phyloP scores from a whole-genome alignment of 2,329 filamentous ascomycete genomes.

The Nemania sp. region DNA sequence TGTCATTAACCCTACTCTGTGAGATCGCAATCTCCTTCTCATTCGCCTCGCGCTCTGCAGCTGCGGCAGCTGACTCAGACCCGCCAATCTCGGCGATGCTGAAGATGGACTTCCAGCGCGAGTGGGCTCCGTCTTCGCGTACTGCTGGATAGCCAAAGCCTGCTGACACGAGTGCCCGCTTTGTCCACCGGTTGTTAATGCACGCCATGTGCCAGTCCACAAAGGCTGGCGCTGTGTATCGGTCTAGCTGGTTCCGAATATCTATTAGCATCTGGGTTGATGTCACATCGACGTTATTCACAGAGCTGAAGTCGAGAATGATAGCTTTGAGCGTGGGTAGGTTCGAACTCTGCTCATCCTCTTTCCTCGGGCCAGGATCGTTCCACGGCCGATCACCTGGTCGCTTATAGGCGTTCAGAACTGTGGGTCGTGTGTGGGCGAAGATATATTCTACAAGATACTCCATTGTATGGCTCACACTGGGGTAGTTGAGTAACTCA shows the following conservation, averaged over 20 bases:
- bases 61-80: slow-evolving; percentile 73
- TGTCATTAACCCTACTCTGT: slow-evolving; percentile 27
- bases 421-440: slow-evolving; percentile 79
- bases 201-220: slow-evolving; percentile 98
- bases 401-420: slow-evolving; percentile 71
- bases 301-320: slow-evolving; percentile 91
- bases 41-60: slow-evolving; percentile 73
- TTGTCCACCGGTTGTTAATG: slow-evolving; percentile 94
- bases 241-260: slow-evolving; percentile 91
- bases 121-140: slow-evolving; percentile 62
- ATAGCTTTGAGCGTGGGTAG: slow-evolving; percentile 85
- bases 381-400: slow-evolving; percentile 93
- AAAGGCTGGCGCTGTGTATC: slow-evolving; percentile 80
- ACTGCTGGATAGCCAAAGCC: slow-evolving; percentile 87
- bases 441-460: slow-evolving; percentile 78
- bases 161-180: slow-evolving; percentile 85
- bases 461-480: slow-evolving; percentile 89
- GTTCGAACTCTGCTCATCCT: slow-evolving; percentile 59
- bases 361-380: slow-evolving; percentile 78
- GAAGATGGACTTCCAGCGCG: slow-evolving; percentile 94
- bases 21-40: slow-evolving; percentile 56
- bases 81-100: slow-evolving; percentile 89
- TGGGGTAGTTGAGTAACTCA: slow-evolving; percentile 96
- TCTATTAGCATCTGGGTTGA: slow-evolving; percentile 94
- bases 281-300: slow-evolving; percentile 94